Evolutionary conservation across 495 filamentous ascomycete species (phyloP).

Genomic region (Aspergillus biplanus): DNA sequence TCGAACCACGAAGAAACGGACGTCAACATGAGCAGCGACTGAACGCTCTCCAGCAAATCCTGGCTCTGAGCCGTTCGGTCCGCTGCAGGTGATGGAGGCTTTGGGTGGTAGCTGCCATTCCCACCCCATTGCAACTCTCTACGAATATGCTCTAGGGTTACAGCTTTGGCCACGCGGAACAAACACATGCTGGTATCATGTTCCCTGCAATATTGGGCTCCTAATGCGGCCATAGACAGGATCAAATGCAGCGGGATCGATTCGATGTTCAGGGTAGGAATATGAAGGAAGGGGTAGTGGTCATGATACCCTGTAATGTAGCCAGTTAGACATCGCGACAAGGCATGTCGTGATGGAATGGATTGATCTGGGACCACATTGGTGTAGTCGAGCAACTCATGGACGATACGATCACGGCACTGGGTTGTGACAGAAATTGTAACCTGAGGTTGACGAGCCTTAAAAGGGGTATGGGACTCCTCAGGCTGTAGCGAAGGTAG

Average conservation of each 20-base stretch:
- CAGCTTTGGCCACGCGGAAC: constrained; percentile 47
- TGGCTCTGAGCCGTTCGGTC: constrained; percentile 28
- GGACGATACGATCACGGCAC: constrained; percentile 38
- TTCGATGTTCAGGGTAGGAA: constrained; percentile 61
- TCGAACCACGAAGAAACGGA: constrained; percentile 45
- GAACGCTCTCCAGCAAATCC: constrained; percentile 37
- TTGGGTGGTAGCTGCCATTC: not conserved
- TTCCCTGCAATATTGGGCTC: constrained; percentile 63
- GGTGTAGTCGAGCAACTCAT: constrained; percentile 29
- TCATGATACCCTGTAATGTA: constrained; percentile 71
- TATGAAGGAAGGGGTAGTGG: constrained; percentile 70
- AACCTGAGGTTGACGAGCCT: constrained; percentile 34
- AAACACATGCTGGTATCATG: constrained; percentile 50
- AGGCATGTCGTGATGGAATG: constrained; percentile 59
- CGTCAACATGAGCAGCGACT: constrained; percentile 37
- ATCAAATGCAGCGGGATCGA: constrained; percentile 61
- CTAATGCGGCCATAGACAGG: constrained; percentile 65
- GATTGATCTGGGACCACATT: constrained; percentile 43
- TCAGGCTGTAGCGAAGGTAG: constrained; percentile 45
- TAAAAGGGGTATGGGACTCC: constrained; percentile 34
- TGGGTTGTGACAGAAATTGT: constrained; percentile 42
- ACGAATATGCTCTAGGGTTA: constrained; percentile 44
- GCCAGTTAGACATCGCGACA: constrained; percentile 67
- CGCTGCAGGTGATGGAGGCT: not conserved
- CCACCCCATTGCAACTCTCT: constrained; percentile 34